Conservation (phyloP, 1,139 yeast species). For the Pichia sp. region DNA sequence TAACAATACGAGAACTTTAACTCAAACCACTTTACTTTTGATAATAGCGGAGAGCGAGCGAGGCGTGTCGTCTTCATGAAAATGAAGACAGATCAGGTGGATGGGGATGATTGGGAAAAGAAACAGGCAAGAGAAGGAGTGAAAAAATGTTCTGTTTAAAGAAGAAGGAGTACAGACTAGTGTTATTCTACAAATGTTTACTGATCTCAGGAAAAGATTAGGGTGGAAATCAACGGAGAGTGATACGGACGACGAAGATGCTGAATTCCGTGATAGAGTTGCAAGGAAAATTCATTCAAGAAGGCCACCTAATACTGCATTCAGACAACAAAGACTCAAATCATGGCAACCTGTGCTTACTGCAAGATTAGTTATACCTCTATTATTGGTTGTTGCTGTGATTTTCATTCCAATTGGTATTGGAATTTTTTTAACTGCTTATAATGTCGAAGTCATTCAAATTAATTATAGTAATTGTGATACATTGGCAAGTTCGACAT, state of each 20-base stretch:
- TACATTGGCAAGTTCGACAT: conserved; percentile 35
- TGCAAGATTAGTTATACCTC: conserved; percentile 69
- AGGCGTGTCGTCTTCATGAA: too few relatives aligned
- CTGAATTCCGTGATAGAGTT: conserved; percentile 21
- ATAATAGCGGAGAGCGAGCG: too few relatives aligned
- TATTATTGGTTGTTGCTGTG: conserved; percentile 54
- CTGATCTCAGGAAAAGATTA: conserved; percentile 12
- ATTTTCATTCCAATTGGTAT: conserved; percentile 72
- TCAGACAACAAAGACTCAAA: conserved; percentile 68
- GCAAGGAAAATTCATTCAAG: conserved; percentile 43
- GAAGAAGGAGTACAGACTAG: too few relatives aligned
- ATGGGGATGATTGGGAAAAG: too few relatives aligned
- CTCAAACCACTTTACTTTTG: too few relatives aligned
- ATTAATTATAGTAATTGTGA: conserved; percentile 59
- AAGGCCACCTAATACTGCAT: conserved; percentile 74
- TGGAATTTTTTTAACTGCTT: conserved; percentile 54
- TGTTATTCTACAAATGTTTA: too few relatives aligned
- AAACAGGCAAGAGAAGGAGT: too few relatives aligned
- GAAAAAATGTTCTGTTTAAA: too few relatives aligned
- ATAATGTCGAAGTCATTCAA: conserved; percentile 52
- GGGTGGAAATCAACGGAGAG: conserved; percentile 1
- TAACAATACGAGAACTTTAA: too few relatives aligned
- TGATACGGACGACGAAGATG: conserved; percentile 15
- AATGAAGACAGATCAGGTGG: too few relatives aligned
- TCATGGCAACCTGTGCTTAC: conserved; percentile 83